A percentile compares a stretch with the other conserved stretches of the same genome.
phyloP scores from a whole-genome alignment of 1,284 basidiomycete genomes.

The Puccinia polysora region DNA sequence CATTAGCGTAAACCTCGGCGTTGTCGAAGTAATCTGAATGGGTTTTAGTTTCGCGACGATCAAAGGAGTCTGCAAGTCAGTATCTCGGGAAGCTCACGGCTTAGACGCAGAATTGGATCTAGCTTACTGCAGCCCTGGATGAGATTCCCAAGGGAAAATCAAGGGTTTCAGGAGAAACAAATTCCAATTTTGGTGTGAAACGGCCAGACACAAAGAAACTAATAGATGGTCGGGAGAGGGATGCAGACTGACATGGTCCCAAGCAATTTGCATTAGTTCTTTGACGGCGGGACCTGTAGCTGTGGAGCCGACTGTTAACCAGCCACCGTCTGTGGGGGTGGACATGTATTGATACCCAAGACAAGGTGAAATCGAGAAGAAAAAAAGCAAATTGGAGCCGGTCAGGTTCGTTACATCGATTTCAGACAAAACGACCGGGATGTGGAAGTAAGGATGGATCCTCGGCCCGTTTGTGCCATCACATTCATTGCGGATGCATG shows the following conservation, averaged over 20 bases:
- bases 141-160: not conserved
- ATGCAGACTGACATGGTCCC: slow-evolving; percentile 54
- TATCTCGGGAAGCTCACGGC: not conserved
- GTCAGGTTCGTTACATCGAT: not conserved
- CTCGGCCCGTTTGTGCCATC: not conserved
- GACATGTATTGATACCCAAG: not conserved
- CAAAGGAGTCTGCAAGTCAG: slow-evolving; percentile 18
- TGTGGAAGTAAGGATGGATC: slow-evolving; percentile 17
- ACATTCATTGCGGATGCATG: not conserved
- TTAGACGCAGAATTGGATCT: not conserved
- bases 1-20: slow-evolving; percentile 65
- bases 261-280: slow-evolving; percentile 57
- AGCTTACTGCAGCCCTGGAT: slow-evolving; percentile 42
- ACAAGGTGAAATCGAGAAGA: not conserved
- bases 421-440: too few species aligned
- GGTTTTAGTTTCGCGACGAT: not conserved
- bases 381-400: not conserved
- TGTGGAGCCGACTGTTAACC: slow-evolving; percentile 63
- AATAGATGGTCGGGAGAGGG: not conserved
- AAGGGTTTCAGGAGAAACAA: not conserved
- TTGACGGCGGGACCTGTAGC: slow-evolving; percentile 68
- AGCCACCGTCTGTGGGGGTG: slow-evolving; percentile 37
- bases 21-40: slow-evolving; percentile 59
- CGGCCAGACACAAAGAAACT: not conserved
- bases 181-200: not conserved